Percentiles rank a stretch among this genome's conserved stretches.
Conservation (phyloP, 176 grass and related monocot genomes). For the Pharus latifolius region DNA sequence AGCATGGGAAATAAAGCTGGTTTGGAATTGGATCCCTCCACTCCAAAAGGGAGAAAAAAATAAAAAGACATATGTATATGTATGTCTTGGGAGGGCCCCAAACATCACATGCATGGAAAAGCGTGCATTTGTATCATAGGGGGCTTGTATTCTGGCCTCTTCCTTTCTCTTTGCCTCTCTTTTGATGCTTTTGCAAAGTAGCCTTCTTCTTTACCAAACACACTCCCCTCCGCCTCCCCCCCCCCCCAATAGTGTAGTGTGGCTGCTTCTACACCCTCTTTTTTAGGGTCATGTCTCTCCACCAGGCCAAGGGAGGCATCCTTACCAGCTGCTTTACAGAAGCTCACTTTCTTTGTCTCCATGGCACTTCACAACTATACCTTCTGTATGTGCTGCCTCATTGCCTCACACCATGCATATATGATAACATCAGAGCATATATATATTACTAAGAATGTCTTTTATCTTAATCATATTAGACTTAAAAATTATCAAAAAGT, state of each 20-base stretch:
- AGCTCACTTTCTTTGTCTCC: constrained; percentile 8
- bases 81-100: constrained; percentile 7
- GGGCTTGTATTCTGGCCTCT: neutral
- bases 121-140: constrained; percentile 28
- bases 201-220: constrained; percentile 3
- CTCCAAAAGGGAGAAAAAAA: constrained; percentile 11
- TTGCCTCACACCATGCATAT: too few species aligned
- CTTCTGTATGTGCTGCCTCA: constrained; percentile 1
- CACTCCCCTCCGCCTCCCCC: neutral
- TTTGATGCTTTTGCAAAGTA: constrained; percentile 16
- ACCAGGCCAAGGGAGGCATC: neutral
- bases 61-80: constrained; percentile 11
- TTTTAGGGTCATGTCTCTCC: constrained; percentile 3
- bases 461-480: too few species aligned
- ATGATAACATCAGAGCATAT: too few species aligned
- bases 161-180: neutral
- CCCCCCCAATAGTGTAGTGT: constrained; percentile 5
- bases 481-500: too few species aligned
- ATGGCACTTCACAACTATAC: neutral
- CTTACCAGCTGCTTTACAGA: constrained; percentile 29
- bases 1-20: neutral
- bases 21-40: constrained; percentile 19
- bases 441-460: too few species aligned
- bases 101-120: constrained; percentile 17
- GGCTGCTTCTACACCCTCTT: neutral